Evolutionary conservation across 371 early-diverging fungal genomes (phyloP).

Genomic region (Mortierella sp.): DNA sequence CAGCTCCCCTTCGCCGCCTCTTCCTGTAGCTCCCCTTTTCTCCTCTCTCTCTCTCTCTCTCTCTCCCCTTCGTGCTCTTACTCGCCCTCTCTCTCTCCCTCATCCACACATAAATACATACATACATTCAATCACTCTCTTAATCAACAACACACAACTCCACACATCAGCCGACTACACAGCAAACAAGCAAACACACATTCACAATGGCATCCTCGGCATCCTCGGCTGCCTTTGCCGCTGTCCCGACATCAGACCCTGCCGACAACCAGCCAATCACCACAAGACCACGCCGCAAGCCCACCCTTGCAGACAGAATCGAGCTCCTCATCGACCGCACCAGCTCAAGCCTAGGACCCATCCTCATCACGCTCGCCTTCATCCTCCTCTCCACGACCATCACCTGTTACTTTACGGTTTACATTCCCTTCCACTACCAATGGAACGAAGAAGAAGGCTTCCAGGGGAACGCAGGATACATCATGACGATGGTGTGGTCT

Average conservation of each 20-base stretch:
- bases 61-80: neutral
- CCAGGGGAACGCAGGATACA: constrained; percentile 42
- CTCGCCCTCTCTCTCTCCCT: neutral
- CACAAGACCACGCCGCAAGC: constrained; percentile 22
- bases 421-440: constrained; percentile 61
- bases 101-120: too few species aligned
- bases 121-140: neutral
- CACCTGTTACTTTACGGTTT: constrained; percentile 62
- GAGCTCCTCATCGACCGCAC: constrained; percentile 60
- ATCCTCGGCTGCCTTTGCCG: constrained; percentile 17
- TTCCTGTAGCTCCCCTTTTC: neutral
- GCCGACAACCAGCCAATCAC: constrained; percentile 24
- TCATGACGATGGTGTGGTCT: constrained; percentile 58
- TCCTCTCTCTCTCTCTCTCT: neutral
- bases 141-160: neutral
- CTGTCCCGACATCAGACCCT: constrained; percentile 21
- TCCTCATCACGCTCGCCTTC: constrained; percentile 65
- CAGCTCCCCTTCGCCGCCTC: too few species aligned
- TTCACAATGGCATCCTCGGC: neutral
- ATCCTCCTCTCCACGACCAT: constrained; percentile 63
- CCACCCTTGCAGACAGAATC: constrained; percentile 13
- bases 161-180: neutral
- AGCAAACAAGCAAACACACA: neutral
- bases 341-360: constrained; percentile 64
- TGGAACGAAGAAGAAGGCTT: constrained; percentile 18